Conservation (phyloP, 1,284 basidiomycete species). For the Inonotus obliquus region DNA sequence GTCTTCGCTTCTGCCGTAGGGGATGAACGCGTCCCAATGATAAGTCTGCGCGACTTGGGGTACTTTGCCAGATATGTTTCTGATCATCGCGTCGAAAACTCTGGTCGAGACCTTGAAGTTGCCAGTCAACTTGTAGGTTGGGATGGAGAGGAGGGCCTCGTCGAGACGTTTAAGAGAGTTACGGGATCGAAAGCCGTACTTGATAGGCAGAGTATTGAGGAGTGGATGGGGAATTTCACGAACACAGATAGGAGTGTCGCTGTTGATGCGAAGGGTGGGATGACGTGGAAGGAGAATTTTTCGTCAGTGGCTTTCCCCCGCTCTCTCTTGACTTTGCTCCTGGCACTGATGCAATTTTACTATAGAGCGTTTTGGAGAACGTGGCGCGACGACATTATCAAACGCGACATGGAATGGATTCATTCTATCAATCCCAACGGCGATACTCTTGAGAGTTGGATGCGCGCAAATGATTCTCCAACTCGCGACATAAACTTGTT, state of each 20-base stretch:
- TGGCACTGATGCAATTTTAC: background rate
- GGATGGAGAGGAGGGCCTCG: slow-evolving; percentile 32
- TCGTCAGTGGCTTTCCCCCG: slow-evolving; percentile 12
- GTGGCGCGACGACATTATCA: slow-evolving; percentile 39
- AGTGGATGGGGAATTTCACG: slow-evolving; percentile 36
- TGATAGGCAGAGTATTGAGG: slow-evolving; percentile 34
- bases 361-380: slow-evolving; percentile 34
- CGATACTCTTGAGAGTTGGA: slow-evolving; percentile 27
- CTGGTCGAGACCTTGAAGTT: slow-evolving; percentile 36
- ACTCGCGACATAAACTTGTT: slow-evolving; percentile 17
- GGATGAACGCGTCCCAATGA: slow-evolving; percentile 39
- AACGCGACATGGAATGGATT: slow-evolving; percentile 40
- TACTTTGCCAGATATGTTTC: slow-evolving; percentile 45
- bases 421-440: slow-evolving; percentile 32
- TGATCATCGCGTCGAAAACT: slow-evolving; percentile 37
- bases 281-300: slow-evolving; percentile 35
- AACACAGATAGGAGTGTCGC: slow-evolving; percentile 33
- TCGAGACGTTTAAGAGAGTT: slow-evolving; percentile 39
- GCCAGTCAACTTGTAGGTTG: slow-evolving; percentile 41
- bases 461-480: slow-evolving; percentile 24
- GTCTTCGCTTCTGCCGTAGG: slow-evolving; percentile 39
- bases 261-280: slow-evolving; percentile 2
- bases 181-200: slow-evolving; percentile 39
- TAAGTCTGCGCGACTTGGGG: slow-evolving; percentile 42
- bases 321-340: background rate